Evolutionary conservation across 768 basidiomycete species (phyloP).

Genomic region (Gymnopilus dilepis): DNA sequence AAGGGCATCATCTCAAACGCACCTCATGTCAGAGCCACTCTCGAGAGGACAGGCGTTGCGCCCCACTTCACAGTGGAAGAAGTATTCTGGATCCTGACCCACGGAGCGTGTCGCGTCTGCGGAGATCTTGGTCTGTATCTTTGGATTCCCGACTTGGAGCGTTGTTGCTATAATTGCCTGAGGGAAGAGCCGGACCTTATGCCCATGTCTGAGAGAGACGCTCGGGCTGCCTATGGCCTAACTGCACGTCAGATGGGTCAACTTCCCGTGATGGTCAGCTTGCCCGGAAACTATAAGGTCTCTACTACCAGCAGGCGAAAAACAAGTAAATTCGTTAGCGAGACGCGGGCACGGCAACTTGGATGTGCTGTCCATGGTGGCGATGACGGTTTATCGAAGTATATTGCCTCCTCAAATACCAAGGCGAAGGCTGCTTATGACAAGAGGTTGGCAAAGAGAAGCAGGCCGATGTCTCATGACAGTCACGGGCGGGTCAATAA

Average conservation of each 20-base stretch:
- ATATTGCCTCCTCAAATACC: background rate
- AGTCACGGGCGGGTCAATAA: no score
- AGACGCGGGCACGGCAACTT: background rate
- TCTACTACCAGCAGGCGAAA: background rate
- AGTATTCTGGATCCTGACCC: constrained; percentile 5
- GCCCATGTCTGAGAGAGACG: background rate
- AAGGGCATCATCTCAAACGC: constrained; percentile 6
- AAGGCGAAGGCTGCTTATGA: background rate
- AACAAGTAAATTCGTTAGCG: background rate
- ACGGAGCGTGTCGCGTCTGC: constrained; percentile 7
- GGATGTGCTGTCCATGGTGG: background rate
- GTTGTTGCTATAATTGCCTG: constrained; percentile 10
- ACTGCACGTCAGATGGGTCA: background rate
- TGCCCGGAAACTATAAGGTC: background rate
- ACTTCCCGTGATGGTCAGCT: background rate
- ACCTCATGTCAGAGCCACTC: constrained; percentile 5
- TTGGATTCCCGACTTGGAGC: constrained; percentile 15
- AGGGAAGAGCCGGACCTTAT: background rate
- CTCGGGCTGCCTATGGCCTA: background rate
- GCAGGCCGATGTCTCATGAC: no score
- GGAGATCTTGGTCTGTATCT: constrained; percentile 9
- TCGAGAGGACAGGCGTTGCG: constrained; percentile 8
- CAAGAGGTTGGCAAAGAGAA: background rate
- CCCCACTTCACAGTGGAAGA: constrained; percentile 15
- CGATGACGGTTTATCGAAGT: background rate